Percentiles rank a stretch among this genome's conserved stretches.
These are phyloP conservation scores for Eucalyptus cloeziana DNA, from an alignment of 345 rosid species.

Conservation along the genomic window DNA sequence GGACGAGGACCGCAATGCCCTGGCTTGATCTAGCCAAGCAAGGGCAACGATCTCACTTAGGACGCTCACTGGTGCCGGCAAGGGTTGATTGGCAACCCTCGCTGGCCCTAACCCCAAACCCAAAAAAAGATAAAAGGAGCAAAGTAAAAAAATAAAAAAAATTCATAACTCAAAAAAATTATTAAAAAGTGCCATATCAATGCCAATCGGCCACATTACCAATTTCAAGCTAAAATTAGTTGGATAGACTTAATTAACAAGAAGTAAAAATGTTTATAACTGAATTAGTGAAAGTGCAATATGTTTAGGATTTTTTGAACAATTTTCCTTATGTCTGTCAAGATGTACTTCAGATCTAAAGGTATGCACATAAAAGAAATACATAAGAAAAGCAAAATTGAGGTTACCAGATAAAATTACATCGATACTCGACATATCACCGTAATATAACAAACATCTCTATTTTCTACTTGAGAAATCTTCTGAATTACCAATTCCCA, in stretches of 20 bases:
- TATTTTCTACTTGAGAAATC: neutral
- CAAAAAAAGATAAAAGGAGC: no score
- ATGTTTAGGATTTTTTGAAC: fast-evolving
- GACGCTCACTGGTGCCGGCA: fast-evolving
- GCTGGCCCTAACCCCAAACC: no score
- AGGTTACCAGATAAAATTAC: neutral
- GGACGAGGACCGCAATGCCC: fast-evolving
- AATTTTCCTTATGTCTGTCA: fast-evolving
- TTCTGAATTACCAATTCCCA: neutral
- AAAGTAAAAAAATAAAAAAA: no score
- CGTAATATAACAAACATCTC: fast-evolving
- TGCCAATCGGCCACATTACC: fast-evolving
- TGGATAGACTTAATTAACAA: fast-evolving
- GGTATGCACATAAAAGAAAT: neutral
- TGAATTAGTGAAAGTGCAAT: fast-evolving
- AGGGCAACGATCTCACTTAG: fast-evolving
- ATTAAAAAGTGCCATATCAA: fast-evolving
- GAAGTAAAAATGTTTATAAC: fast-evolving
- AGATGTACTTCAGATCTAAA: neutral
- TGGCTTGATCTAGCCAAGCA: fast-evolving
- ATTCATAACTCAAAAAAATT: fast-evolving
- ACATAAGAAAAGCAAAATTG: neutral
- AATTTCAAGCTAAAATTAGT: fast-evolving
- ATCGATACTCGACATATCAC: neutral
- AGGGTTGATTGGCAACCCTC: fast-evolving